Evolutionary conservation across 352 stramenopile species (phyloP), one percentile per base, ranked within the genome.

Genomic region (Phytophthora ramorum): DNA sequence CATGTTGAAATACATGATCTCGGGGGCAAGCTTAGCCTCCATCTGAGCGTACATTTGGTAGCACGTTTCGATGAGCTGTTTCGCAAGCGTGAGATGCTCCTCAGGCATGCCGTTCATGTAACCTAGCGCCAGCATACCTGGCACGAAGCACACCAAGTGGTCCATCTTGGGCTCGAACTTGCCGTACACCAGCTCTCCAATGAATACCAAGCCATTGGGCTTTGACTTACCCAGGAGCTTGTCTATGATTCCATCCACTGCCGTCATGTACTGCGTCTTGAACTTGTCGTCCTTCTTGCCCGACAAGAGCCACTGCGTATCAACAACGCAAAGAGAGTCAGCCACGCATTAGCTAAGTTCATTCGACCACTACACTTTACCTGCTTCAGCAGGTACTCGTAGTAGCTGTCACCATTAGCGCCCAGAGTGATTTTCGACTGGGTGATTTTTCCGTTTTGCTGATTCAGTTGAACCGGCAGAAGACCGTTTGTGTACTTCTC

Each of bases 91-190:
- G 26, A 97, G 54, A 53, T 97, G 82, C 14, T 67, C 66, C 44
- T 75, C 66, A 7, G 78, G 76, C 74, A 91, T 90, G 16, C 86
- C 86, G 57, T 93, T 72, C n/a, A 78, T 54, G 58, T 89, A 86
- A 7, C 89, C 91, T 1, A 98, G 79, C 1, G 89, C 78, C 7
- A 97, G 72, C 83, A 96, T 92, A 20, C 90, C 92, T 0, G 92
- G 90, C 14, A 97, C 71, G 53, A 97, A 98, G 73, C 93, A 98
- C 30, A 95, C 81, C 38, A 98, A 70, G 61, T 98, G 93, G 63
- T 98, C 88, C 83, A 94, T 95, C 66, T 91, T 90, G 22, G 80
- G 77, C 26, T 76, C 60, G 2, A 94, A 69, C 14, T 81, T 62
- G 34, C 69, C 76, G 38, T 79, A 54, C 16, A 90, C 71, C 24